These are phyloP conservation scores for Volutella citrinella DNA, from an alignment of 2,329 filamentous ascomycete genomes.

Conservation along the genomic window DNA sequence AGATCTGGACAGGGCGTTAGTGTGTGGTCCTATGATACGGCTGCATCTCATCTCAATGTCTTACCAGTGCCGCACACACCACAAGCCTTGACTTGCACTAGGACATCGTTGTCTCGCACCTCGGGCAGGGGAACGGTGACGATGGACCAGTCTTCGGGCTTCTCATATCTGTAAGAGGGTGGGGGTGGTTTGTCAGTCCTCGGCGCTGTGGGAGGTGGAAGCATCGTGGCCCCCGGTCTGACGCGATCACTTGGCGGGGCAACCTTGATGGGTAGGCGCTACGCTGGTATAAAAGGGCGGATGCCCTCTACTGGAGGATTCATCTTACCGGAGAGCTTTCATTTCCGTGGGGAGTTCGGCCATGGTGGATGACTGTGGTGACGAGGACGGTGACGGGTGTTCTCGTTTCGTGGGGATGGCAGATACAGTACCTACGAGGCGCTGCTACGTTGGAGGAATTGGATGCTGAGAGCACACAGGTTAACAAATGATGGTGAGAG, in stretches of 20 bases:
- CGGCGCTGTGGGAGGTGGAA: too few relatives aligned
- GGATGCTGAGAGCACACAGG: too few relatives aligned
- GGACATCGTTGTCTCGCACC: constrained; percentile 57
- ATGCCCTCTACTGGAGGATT: too few relatives aligned
- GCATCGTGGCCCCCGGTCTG: too few relatives aligned
- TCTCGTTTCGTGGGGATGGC: too few relatives aligned
- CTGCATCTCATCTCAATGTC: too few relatives aligned
- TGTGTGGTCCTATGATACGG: too few relatives aligned
- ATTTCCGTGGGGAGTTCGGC: constrained; percentile 49
- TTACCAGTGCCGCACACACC: constrained; percentile 59
- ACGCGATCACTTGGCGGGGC: constrained; percentile 2
- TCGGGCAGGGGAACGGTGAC: constrained; percentile 61
- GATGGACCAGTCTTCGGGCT: constrained; percentile 59
- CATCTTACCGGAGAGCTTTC: constrained; percentile 58
- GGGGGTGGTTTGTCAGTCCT: too few relatives aligned
- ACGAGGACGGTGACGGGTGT: not conserved
- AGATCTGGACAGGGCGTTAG: too few relatives aligned
- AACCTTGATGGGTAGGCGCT: constrained; percentile 19
- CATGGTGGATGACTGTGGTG: constrained; percentile 18
- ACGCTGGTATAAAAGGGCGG: constrained; percentile 13
- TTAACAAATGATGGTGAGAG: too few relatives aligned
- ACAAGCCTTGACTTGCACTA: constrained; percentile 66
- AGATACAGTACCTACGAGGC: too few relatives aligned
- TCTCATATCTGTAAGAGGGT: constrained; percentile 53
- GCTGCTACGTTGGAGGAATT: too few relatives aligned